Base-by-base conservation (phyloP, 495 filamentous ascomycete species). In the Jackrogersella multiformis region DNA sequence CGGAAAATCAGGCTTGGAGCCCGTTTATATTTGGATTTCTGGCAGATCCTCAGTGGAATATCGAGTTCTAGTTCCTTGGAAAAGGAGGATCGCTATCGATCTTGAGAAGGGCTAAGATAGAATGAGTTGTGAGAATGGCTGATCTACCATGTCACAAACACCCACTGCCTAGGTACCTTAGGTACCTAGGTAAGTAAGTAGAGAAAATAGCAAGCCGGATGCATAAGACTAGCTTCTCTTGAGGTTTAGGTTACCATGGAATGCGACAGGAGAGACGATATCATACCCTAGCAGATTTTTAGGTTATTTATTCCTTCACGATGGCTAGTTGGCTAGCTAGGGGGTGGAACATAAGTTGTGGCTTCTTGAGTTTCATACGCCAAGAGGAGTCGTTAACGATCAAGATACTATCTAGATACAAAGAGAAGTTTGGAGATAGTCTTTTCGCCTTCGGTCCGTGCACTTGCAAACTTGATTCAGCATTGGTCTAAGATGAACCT, bases 21-120 rank as follows among this genome's bases (percentile, higher is more conserved):
- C 70, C 63, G 35, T 73, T 73, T 20, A 51, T 69, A 39, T 64
- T 73, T 45, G 70, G 70, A 13, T 52, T 64, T 2, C 35, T 73
- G 2, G 61, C 57, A 1, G 62, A 66, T 26, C 61, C 56, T 2
- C 48, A 65, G 44, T 70, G 56, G 66, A 59, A 66, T 15, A 69
- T 72, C 18, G 66, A 72, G 4, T 72, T 72, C 35, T 72, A 60
- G 51, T 9, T 18, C 21, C 16, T 49, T 36, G 20, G 1, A 10
- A 21, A 23, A 16, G 13, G n/a, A n/a, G 13, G 2, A 49, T 49
- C 13, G 24, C 12, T 15, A 16, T 30, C 13, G 45, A 49, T 28
- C 6, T 15, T 16, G 9, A 2, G 44, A 28, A 48, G 44, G n/a
- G 38, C 7, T 9, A 21, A 42, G n/a, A n/a, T n/a, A n/a, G n/a